Base-by-base conservation (phyloP, 1,139 yeast species). In the Kodamaea anthophila region DNA sequence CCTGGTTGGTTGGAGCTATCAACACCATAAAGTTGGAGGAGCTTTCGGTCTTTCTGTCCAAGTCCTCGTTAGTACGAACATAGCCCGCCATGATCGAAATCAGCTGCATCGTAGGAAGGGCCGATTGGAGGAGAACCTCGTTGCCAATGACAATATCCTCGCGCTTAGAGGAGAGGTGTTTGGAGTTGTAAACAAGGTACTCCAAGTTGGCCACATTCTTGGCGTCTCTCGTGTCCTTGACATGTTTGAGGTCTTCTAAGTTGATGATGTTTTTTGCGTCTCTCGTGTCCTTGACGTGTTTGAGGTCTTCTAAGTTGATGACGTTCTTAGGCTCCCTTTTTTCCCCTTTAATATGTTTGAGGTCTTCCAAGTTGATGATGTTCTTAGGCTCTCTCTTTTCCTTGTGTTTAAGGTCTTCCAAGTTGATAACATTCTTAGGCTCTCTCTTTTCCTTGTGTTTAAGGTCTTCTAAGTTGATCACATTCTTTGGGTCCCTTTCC, bases 1-100 rank as follows among this genome's bases (percentile, higher is more conserved):
- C 83, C 13, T 52, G 50, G 45, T 80, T 71, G 2, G 71, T 58
- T 5, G 88, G 87, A 3, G 85, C 78, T 43, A 80, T 66, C 5
- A 80, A 56, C 39, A 70, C 60, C 53, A 74, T 54, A 24, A 59
- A 47, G 36, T 51, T 51, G 16, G 52, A 39, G 14, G 51, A 42
- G 19, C 49, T 43, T 29, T 67, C 75, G 30, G 74, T 68, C 39
- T 57, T 60, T 15, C 45, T 32, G 16, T 67, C 60, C 14, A 74
- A 43, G 5, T 57, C 65, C n/a, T 58, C 47, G 41, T 68, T 55
- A 41, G 75, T 79, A 34, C 84, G 60, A 16, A 77, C 49, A 44
- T 76, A 76, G 2, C 73, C 68, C 2, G 80, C 59, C 47, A 76
- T 73, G 3, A 76, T 56, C 2, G 76, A 64, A 24, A 75, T 60